phyloP scores from a whole-genome alignment of 352 stramenopile species.

The Aphanomyces cochlioides region DNA sequence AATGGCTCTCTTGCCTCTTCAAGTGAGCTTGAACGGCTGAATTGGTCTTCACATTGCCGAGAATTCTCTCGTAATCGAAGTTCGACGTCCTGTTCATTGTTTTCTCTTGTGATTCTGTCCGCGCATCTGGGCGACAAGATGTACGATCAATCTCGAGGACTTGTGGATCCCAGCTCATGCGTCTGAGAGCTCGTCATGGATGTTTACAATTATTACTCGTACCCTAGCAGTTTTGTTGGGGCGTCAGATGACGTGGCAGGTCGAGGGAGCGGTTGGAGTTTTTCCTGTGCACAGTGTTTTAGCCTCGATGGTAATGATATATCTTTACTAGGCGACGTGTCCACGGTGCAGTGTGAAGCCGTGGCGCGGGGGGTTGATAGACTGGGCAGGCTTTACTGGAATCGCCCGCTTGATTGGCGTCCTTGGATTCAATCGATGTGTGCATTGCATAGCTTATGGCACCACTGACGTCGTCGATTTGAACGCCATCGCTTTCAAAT shows the following conservation, averaged over 20 bases:
- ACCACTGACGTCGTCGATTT: constrained; percentile 7
- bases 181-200: background rate
- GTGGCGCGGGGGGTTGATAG: background rate
- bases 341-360: constrained; percentile 19
- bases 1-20: constrained; percentile 1
- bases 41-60: background rate
- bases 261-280: constrained; percentile 11
- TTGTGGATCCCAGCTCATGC: constrained; percentile 29
- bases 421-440: too few relatives aligned
- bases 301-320: background rate
- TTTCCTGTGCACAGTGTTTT: constrained; percentile 10
- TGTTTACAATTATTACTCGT: background rate
- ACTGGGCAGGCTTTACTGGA: too few relatives aligned
- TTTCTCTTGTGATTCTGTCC: background rate
- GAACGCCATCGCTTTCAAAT: constrained; percentile 19
- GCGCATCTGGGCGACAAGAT: background rate
- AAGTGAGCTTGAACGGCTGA: background rate
- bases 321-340: constrained; percentile 14
- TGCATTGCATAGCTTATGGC: background rate
- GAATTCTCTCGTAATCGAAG: background rate
- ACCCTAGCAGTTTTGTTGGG: constrained; percentile 9
- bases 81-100: background rate
- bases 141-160: constrained; percentile 18
- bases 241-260: background rate
- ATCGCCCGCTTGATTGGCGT: too few relatives aligned